Evolutionary conservation across 371 early-diverging fungal genomes (phyloP).

Genomic region (Circinella minor): DNA sequence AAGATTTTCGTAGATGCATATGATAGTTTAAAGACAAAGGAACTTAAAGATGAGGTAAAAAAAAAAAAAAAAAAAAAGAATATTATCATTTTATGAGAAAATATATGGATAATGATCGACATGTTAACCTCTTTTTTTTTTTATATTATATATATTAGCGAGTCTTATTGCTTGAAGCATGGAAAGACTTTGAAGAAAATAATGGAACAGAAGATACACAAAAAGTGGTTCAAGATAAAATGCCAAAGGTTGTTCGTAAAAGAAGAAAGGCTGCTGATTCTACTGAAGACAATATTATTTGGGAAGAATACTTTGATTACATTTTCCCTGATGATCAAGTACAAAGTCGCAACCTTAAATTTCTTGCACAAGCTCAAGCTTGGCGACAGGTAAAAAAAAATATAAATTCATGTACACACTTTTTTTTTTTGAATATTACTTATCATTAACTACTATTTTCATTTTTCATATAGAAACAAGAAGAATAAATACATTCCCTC

Average conservation of each 20-base stretch:
- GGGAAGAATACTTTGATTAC: slow-evolving; percentile 98
- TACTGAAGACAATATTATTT: slow-evolving; percentile 64
- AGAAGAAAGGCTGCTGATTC: slow-evolving; percentile 69
- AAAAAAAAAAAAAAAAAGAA: slow-evolving; percentile 10
- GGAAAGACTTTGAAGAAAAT: slow-evolving; percentile 88
- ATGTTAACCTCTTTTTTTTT: slow-evolving; percentile 10
- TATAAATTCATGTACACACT: neutral
- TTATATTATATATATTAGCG: slow-evolving; percentile 49
- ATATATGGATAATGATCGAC: neutral
- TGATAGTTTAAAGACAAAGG: slow-evolving; percentile 68
- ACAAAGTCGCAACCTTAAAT: slow-evolving; percentile 83
- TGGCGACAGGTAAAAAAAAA: slow-evolving; percentile 56
- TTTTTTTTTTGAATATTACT: too few relatives aligned
- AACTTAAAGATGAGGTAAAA: slow-evolving; percentile 71
- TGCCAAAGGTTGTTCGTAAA: slow-evolving; percentile 93
- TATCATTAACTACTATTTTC: neutral
- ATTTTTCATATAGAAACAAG: neutral
- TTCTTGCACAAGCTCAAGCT: slow-evolving; percentile 89
- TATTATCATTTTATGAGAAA: too few relatives aligned
- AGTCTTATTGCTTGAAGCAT: slow-evolving; percentile 87
- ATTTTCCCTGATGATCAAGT: slow-evolving; percentile 94
- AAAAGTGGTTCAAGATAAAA: slow-evolving; percentile 65
- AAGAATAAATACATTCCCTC: neutral
- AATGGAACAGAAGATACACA: slow-evolving; percentile 64
- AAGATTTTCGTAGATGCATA: slow-evolving; percentile 78